Evolutionary conservation across 176 grass and related monocot genomes (phyloP), one percentile per base, ranked within the genome.

Genomic region (Thalia dealbata): DNA sequence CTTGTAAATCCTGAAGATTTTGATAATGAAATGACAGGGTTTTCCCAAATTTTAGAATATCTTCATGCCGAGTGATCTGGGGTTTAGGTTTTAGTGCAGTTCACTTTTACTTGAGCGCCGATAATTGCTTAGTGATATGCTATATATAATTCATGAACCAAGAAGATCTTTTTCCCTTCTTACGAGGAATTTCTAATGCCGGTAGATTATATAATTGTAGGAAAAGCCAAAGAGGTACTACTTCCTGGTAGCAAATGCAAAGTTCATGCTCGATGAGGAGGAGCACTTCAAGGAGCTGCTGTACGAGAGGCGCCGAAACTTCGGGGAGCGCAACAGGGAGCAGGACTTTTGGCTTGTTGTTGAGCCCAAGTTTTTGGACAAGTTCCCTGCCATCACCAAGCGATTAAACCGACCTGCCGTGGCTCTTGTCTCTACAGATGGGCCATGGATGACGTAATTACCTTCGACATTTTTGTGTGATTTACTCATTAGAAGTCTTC

Each of bases 261-360:
- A 93, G 67, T 99, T 99, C 81, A 93, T 95, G 95, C 81, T 99
- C 58, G 95, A 99, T 67, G 95, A 95, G 50, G 90, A 99, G 83
- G 95, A 95, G 71, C 95, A 99, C 70, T 99, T 99, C 87, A 84
- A 91, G 83, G 95, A 99, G 87, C 87, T 82, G 52, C 77, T 99
- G 71, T 75, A 64, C 21, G 88, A 93, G 77, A 82, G 83, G 81
- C 77, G 85, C 69, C 54, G 90, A 12, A 50, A 71, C 19, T 99
- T 86, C 68, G 85, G 30, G 61, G 95, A 99, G 83, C 85, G 95
- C 56, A 76, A 82, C 46, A 90, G 72, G 80, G 90, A 88, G 67
- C 83, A 64, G 3, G 95, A 93, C 64, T 99, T 99, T 83, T 99
- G 95, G 95, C 90, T 99, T 23, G 90, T 91, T 7, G 59, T 88